Base-by-base conservation (phyloP, 192 early-diverging fungal genomes). In the Coemansia sp. region DNA sequence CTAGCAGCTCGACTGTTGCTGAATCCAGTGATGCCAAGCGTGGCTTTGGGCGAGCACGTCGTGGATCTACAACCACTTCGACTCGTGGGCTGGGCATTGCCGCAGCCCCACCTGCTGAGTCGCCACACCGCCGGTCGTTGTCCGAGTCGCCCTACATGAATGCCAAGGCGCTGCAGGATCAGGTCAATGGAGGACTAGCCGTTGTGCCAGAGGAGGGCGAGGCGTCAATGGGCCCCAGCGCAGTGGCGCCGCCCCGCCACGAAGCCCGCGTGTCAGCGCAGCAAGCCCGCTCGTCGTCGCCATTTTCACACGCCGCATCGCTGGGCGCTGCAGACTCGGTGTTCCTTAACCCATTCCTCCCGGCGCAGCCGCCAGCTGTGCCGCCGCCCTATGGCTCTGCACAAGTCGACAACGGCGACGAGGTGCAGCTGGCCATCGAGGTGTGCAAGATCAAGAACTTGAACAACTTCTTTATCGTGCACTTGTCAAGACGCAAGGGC, bases 371-470 rank as follows among this genome's bases (percentile, higher is more conserved):
- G 60, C 45, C 51, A n/a, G 46, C 24, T 5, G 40, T 65, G 26
- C 40, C 43, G 14, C 73, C 79, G 57, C 78, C 78, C 20, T 83
- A 83, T 31, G 80, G 80, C 33, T 39, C 74, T 2, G 36, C 70
- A 18, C 71, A 83, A 40, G 74, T 77, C 28, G 80, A 83, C 59
- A 69, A 67, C 46, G 89, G 89, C 21, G 93, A 91, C 24, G 94
- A 96, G 79, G 87, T 98, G 21, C 88, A 89, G 35, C 89, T 96
- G 76, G 86, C 88, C 14, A 88, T 98, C 23, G 94, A 95, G 84
- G 69, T 98, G 35, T 94, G 94, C 75, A 86, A 86, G 67, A 91
- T 98, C 75, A 93, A 94, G 83, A 95, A 96, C 66, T 70, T 98
- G 39, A 87, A 85, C 67, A 87, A 86, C 35, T 70, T 92, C 28